Conservation (phyloP, 768 basidiomycete genomes). For the Tylopilus vinaceipallidus region DNA sequence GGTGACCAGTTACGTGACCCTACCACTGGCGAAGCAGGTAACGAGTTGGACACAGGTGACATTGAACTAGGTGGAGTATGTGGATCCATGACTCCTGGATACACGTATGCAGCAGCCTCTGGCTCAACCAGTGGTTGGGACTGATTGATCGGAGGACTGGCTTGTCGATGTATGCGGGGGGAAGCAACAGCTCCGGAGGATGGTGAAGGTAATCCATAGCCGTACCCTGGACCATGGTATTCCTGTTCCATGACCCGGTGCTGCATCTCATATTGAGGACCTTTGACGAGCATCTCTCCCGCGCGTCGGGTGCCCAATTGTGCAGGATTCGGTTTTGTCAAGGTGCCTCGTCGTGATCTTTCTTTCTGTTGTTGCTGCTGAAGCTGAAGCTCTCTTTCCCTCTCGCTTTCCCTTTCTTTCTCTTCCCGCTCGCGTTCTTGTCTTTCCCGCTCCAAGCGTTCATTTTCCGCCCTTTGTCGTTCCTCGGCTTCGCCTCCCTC, state of each 20-base stretch:
- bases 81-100: conserved; percentile 31
- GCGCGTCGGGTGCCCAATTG: conserved; percentile 52
- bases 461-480: conserved; percentile 40
- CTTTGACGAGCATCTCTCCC: conserved; percentile 84
- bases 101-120: conserved; percentile 27
- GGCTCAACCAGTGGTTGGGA: conserved; percentile 29
- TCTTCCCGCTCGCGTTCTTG: conserved; percentile 57
- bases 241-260: conserved; percentile 92
- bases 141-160: conserved; percentile 28
- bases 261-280: conserved; percentile 93
- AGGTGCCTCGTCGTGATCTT: conserved; percentile 43
- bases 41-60: conserved; percentile 33
- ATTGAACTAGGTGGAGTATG: conserved; percentile 62
- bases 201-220: conserved; percentile 26
- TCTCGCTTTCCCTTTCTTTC: conserved; percentile 25
- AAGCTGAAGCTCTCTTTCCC: conserved; percentile 30
- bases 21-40: conserved; percentile 23
- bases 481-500: conserved; percentile 43
- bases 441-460: conserved; percentile 50
- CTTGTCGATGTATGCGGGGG: conserved; percentile 24
- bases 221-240: conserved; percentile 45
- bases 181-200: conserved; percentile 21
- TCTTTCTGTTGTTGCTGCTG: conserved; percentile 42
- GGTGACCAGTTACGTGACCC: conserved; percentile 22
- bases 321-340: conserved; percentile 64